Evolutionary conservation across 495 filamentous ascomycete species (phyloP).

Genomic region (Trichoderma orchidacearum): DNA sequence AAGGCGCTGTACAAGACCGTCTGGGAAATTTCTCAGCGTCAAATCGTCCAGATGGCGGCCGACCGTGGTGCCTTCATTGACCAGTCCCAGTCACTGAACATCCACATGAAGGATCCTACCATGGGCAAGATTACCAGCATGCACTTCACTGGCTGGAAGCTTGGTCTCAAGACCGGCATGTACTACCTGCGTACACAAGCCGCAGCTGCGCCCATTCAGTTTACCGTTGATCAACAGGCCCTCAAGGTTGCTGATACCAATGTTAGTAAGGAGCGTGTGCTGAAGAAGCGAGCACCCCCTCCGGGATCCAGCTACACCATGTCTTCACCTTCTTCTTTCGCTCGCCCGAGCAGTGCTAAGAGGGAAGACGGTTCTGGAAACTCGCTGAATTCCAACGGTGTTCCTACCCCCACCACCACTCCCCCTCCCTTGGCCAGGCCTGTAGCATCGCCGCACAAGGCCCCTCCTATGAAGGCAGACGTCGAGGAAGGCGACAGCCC

Average conservation of each 20-base stretch:
- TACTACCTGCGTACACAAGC: slow-evolving; percentile 99
- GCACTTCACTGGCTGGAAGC: slow-evolving; percentile 99
- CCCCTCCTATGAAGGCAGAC: slow-evolving; percentile 52
- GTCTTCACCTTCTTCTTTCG: slow-evolving; percentile 24
- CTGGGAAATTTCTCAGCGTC: slow-evolving; percentile 97
- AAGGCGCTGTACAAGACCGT: slow-evolving; percentile 98
- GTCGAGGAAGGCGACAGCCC: slow-evolving; percentile 59
- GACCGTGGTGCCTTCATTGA: slow-evolving; percentile 98
- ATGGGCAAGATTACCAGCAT: slow-evolving; percentile 99
- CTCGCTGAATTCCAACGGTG: slow-evolving; percentile 30
- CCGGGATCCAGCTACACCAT: slow-evolving; percentile 34
- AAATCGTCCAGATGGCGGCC: slow-evolving; percentile 92
- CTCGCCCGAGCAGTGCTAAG: slow-evolving; percentile 21
- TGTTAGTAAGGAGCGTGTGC: slow-evolving; percentile 46
- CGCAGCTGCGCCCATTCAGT: slow-evolving; percentile 92
- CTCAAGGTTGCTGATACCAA: slow-evolving; percentile 82
- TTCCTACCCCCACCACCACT: slow-evolving; percentile 46
- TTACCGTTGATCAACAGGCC: slow-evolving; percentile 95
- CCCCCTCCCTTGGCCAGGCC: slow-evolving; percentile 38
- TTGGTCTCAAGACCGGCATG: slow-evolving; percentile 98
- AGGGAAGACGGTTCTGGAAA: slow-evolving; percentile 24
- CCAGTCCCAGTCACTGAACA: slow-evolving; percentile 97
- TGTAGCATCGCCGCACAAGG: slow-evolving; percentile 30
- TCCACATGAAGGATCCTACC: slow-evolving; percentile 96
- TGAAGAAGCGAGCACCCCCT: slow-evolving; percentile 54